These are phyloP conservation scores for Bolboschoenoplectus hybrid DNA, from an alignment of 202 grass and related monocot species.

Conservation along the genomic window DNA sequence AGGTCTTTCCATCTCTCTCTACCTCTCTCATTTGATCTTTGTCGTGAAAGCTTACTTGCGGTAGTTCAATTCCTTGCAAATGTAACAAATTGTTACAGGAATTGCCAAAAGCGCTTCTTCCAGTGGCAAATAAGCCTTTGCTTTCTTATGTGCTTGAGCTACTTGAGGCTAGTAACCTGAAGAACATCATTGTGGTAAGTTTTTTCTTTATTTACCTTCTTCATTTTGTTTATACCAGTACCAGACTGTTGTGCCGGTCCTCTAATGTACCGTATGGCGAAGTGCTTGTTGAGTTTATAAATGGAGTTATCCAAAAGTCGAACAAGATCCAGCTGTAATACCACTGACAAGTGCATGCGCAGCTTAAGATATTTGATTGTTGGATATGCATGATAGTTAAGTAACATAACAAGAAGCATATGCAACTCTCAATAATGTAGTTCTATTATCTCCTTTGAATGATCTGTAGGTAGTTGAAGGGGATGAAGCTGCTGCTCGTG, in stretches of 20 bases:
- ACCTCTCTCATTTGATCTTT: neutral
- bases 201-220: neutral
- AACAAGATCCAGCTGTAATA: neutral
- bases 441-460: constrained; percentile 35
- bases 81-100: constrained; percentile 55
- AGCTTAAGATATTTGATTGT: constrained; percentile 1
- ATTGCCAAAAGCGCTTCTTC: constrained; percentile 84
- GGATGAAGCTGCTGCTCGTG: constrained; percentile 61
- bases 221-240: constrained; percentile 12
- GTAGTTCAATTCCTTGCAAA: neutral
- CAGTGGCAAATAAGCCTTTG: constrained; percentile 82
- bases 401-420: neutral
- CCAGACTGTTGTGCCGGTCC: neutral
- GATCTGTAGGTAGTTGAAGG: constrained; percentile 76
- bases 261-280: neutral
- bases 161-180: constrained; percentile 88
- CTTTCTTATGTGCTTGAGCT: constrained; percentile 90
- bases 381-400: neutral
- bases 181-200: constrained; percentile 82
- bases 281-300: neutral
- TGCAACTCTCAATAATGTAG: neutral
- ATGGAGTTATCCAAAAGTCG: neutral
- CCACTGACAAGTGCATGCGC: neutral
- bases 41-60: neutral
- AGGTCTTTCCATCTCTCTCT: constrained; percentile 43